A percentile compares a stretch with the other conserved stretches of the same genome.
phyloP scores from a whole-genome alignment of 2,329 filamentous ascomycete species.

The Colletotrichum sp. region DNA sequence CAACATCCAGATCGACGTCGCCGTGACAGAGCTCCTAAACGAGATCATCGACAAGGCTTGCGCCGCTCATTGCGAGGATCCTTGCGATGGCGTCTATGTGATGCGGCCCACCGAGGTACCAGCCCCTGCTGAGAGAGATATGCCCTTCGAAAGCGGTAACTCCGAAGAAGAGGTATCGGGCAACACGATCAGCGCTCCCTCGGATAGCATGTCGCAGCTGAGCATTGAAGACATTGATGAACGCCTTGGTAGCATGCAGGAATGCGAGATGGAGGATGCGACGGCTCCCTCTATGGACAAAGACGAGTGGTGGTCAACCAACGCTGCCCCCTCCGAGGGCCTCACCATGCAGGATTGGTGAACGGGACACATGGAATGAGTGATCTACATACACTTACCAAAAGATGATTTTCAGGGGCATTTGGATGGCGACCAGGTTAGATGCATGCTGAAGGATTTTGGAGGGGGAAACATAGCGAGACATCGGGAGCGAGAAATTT shows the following conservation, averaged over 20 bases:
- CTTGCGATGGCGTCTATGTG: neutral
- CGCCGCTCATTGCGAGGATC: neutral
- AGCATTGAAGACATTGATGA: neutral
- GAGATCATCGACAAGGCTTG: neutral
- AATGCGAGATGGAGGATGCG: neutral
- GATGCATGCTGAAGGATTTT: neutral
- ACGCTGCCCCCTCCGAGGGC: neutral
- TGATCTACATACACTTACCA: neutral
- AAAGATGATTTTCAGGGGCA: neutral
- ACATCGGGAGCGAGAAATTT: neutral
- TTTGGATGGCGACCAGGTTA: neutral
- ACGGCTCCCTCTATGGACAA: neutral
- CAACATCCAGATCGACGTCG: neutral
- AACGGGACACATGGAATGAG: neutral
- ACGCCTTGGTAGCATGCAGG: neutral
- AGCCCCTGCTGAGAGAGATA: neutral
- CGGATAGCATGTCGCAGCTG: neutral
- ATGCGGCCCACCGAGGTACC: rapidly evolving
- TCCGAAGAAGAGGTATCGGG: neutral
- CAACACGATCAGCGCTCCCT: neutral
- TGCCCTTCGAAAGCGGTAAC: neutral
- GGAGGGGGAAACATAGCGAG: neutral
- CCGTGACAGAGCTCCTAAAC: neutral
- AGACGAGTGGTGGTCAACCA: neutral
- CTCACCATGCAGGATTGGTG: neutral